Evolutionary conservation across 495 filamentous ascomycete genomes (phyloP).

Genomic region (Daldinia decipiens): DNA sequence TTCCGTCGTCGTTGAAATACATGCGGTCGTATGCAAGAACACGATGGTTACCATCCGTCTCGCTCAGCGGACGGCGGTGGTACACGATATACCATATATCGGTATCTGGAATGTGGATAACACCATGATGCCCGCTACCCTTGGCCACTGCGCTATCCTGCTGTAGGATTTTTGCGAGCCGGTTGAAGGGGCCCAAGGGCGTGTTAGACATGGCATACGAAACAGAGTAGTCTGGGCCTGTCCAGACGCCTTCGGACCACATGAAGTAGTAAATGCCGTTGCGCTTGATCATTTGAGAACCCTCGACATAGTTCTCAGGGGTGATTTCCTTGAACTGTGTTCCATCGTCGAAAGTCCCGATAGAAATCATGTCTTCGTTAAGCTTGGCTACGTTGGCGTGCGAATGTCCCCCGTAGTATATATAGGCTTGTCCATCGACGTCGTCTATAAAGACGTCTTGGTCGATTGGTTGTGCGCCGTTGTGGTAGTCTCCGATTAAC

Average conservation of each 20-base stretch:
- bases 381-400: constrained; percentile 58
- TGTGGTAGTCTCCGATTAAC: constrained; percentile 52
- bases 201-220: constrained; percentile 58
- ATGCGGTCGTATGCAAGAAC: constrained; percentile 60
- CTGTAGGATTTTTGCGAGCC: constrained; percentile 52
- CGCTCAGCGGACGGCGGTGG: constrained; percentile 56
- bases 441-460: constrained; percentile 63
- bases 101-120: constrained; percentile 54
- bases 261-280: constrained; percentile 58
- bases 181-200: constrained; percentile 56
- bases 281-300: constrained; percentile 58
- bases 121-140: constrained; percentile 56
- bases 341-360: constrained; percentile 45
- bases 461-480: constrained; percentile 60
- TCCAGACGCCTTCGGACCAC: constrained; percentile 60
- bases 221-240: constrained; percentile 58
- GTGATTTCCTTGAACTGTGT: constrained; percentile 55
- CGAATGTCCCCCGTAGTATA: constrained; percentile 62
- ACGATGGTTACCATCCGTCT: constrained; percentile 56
- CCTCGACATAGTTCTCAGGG: constrained; percentile 56
- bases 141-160: constrained; percentile 54
- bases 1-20: constrained; percentile 57
- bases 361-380: constrained; percentile 57
- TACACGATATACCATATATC: constrained; percentile 63
- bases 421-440: constrained; percentile 57